Evolutionary conservation across 106 monocot species (phyloP).

Genomic region (Triglochin maritima): DNA sequence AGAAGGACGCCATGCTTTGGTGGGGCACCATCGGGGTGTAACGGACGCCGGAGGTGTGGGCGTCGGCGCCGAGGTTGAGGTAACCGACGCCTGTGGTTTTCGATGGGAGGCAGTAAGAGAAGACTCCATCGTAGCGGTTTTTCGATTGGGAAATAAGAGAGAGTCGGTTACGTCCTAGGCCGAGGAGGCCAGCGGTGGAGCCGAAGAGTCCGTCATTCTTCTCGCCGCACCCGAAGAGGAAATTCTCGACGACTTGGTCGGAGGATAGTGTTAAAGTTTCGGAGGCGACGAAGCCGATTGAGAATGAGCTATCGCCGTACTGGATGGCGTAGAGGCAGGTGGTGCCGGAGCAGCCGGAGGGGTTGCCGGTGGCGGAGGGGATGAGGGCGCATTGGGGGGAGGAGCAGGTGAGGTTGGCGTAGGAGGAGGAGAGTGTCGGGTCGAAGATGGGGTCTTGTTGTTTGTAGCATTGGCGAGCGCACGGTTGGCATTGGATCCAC

Average conservation of each 20-base stretch:
- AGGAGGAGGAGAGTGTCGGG: constrained; percentile 12
- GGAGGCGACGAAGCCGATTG: constrained; percentile 3
- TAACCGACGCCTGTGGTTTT: neutral
- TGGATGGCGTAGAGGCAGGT: constrained; percentile 8
- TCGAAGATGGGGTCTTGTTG: constrained; percentile 20
- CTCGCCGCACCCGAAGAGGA: constrained; percentile 19
- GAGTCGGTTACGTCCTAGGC: constrained; percentile 7
- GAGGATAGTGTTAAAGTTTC: constrained; percentile 8
- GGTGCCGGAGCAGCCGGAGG: neutral
- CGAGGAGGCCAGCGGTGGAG: constrained; percentile 6
- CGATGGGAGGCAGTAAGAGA: constrained; percentile 24
- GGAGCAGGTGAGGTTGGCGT: constrained; percentile 8
- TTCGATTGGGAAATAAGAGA: constrained; percentile 10
- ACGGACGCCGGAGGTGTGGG: neutral
- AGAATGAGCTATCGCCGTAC: constrained; percentile 13
- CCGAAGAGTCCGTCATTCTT: constrained; percentile 15
- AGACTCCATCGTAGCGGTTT: neutral
- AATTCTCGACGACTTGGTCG: neutral
- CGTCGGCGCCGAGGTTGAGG: constrained; percentile 1
- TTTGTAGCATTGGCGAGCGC: constrained; percentile 6
- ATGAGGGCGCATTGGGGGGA: constrained; percentile 1
- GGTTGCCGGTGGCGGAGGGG: neutral
- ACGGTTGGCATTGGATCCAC: constrained; percentile 26
- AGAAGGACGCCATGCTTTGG: neutral
- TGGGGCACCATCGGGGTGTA: constrained; percentile 8